Base-by-base conservation (phyloP, 805 yeast species). In the Metschnikowia aberdeeniae region DNA sequence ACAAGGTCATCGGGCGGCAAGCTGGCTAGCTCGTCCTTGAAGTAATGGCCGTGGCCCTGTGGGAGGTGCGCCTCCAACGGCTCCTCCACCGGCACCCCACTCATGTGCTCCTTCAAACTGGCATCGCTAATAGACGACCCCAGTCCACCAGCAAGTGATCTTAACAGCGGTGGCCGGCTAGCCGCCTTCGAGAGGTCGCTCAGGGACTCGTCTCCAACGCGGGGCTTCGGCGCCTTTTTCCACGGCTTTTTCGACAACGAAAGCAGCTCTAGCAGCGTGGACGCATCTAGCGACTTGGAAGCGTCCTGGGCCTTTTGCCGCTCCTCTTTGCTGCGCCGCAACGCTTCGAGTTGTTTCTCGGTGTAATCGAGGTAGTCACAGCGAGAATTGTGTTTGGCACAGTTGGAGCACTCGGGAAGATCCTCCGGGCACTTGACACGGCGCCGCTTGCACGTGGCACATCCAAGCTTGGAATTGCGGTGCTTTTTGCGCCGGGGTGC, bases 361-460 rank as follows among this genome's bases (percentile, higher is more conserved):
- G 66, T 46, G 48, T 61, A 67, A 45, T 64, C 67, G 32, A 67
- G 56, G 49, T 70, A 70, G 5, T 69, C 73, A 56, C 75, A 70
- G 42, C 56, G 60, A 4, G 62, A 66, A 42, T 65, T 61, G 50
- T 70, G 74, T 45, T 70, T 70, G 41, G 67, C 51, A 55, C 75
- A 70, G 51, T 70, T 70, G 43, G 53, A 36, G 46, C 75, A 70
- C 38, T 59, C 56, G 1, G 75, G 75, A 22, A 70, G 54, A 34
- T 68, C 68, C 43, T 70, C 74, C 22, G 62, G 53, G 36, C 57
- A 53, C 31, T 53, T 53, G 40, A 53, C 55, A 13, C 57, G 36
- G 24, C 57, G 45, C 28, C 53, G 44, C 43, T 53, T 53, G 53
- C 57, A 53, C 8, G 55, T 53, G 37, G 54, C 52, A 35, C 57